Evolutionary conservation across 257 asterid genomes (phyloP).

Genomic region (Pogostemon cablin): DNA sequence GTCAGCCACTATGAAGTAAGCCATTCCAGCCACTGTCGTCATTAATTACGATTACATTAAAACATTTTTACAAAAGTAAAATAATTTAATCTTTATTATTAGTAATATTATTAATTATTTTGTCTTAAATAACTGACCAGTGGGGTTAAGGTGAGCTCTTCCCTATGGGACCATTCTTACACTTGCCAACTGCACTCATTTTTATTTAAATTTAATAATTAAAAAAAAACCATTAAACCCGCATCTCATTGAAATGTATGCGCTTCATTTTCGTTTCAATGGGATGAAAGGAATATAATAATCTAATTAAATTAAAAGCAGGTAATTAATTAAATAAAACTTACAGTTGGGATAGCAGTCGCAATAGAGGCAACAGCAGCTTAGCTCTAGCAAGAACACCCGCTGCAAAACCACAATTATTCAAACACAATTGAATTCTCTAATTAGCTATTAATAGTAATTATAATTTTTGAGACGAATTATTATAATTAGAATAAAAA

Average conservation of each 20-base stretch:
- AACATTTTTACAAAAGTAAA: not conserved
- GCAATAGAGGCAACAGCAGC: conserved; percentile 77
- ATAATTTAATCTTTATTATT: not conserved
- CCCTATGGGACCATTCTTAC: conserved; percentile 86
- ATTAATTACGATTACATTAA: not conserved
- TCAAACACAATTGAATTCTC: not conserved
- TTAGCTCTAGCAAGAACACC: conserved; percentile 84
- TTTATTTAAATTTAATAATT: too few relatives aligned
- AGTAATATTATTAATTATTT: not conserved
- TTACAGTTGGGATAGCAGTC: conserved; percentile 86
- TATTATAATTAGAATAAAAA: not conserved
- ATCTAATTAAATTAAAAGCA: not conserved
- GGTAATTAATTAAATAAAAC: conserved; percentile 5
- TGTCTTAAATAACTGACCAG: conserved; percentile 51
- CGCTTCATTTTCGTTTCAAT: too few relatives aligned
- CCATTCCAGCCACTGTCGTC: conserved; percentile 70
- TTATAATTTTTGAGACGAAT: not conserved
- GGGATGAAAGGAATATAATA: too few relatives aligned
- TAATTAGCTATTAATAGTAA: not conserved
- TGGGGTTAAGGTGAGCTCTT: conserved; percentile 78
- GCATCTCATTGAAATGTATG: too few relatives aligned
- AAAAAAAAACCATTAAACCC: too few relatives aligned
- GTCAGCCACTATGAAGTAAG: conserved; percentile 91
- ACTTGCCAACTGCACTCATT: conserved; percentile 63
- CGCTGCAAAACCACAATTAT: conserved; percentile 45